phyloP scores from a whole-genome alignment of 495 filamentous ascomycete genomes.

The Neurospora cerealis region DNA sequence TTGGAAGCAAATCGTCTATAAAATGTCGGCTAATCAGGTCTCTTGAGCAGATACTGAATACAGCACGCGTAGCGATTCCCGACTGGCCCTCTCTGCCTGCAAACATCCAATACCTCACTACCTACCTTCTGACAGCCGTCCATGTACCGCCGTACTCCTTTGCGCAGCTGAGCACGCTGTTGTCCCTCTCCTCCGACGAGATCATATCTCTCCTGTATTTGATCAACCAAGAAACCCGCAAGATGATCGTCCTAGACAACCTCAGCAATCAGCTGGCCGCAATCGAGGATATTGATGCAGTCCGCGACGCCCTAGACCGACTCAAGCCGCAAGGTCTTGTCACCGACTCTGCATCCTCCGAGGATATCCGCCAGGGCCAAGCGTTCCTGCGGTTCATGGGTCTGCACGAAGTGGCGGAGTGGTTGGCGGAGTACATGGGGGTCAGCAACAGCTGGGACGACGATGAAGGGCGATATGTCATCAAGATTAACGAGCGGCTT shows the following conservation, averaged over 20 bases:
- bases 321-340: not conserved
- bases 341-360: conserved; percentile 3
- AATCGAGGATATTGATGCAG: not conserved
- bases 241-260: not conserved
- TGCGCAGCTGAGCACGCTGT: not conserved
- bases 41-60: not conserved
- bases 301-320: not conserved
- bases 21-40: not conserved
- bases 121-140: conserved; percentile 5
- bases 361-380: conserved; percentile 4
- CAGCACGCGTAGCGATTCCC: not conserved
- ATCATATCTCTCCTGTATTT: not conserved
- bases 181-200: not conserved
- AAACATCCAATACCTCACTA: conserved; percentile 10
- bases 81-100: conserved; percentile 9
- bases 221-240: conserved; percentile 1
- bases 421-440: conserved; percentile 6
- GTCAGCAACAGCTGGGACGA: not conserved
- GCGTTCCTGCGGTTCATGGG: conserved; percentile 8
- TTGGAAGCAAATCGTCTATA: not conserved
- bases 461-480: not conserved
- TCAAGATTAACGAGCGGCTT: not conserved
- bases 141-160: conserved; percentile 1
- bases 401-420: not conserved
- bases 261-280: not conserved